These are phyloP conservation scores for Emmonsia crescens DNA, from an alignment of 2,329 filamentous ascomycete genomes.

Conservation along the genomic window DNA sequence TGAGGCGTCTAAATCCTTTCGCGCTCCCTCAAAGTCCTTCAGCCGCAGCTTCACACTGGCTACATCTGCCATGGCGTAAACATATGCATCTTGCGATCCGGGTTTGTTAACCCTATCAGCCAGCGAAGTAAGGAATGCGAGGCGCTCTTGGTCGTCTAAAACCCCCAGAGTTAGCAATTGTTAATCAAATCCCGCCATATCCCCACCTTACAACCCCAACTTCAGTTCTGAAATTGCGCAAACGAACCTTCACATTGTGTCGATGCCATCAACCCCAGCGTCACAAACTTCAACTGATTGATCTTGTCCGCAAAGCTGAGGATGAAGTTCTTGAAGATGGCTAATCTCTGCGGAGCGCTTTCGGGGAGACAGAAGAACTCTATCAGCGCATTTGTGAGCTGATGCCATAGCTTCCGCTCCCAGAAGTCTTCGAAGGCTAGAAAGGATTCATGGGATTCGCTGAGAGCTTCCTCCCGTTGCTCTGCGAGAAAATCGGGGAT, in stretches of 20 bases:
- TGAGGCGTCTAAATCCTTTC: conserved; percentile 75
- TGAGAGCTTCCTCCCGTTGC: conserved; percentile 76
- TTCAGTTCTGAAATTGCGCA: neutral
- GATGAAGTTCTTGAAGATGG: conserved; percentile 90
- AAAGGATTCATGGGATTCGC: conserved; percentile 78
- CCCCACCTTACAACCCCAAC: neutral
- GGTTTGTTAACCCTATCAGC: conserved; percentile 83
- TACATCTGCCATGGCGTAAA: conserved; percentile 85
- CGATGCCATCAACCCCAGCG: conserved; percentile 76
- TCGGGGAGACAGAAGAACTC: conserved; percentile 75
- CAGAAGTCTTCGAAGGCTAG: conserved; percentile 91
- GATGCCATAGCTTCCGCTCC: conserved; percentile 99
- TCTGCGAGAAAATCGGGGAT: conserved; percentile 88
- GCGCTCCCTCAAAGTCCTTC: conserved; percentile 67
- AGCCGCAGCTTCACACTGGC: conserved; percentile 77
- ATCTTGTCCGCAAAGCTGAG: conserved; percentile 96
- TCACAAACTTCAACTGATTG: conserved; percentile 95
- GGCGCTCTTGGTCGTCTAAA: conserved; percentile 58
- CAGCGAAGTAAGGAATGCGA: conserved; percentile 73
- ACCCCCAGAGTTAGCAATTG: neutral
- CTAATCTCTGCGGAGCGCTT: conserved; percentile 73
- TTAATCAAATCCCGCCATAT: neutral
- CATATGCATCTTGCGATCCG: conserved; percentile 86
- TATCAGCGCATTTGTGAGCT: conserved; percentile 81
- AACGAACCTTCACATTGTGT: conserved; percentile 52